Evolutionary conservation across 257 asterid genomes (phyloP).

Genomic region (Solanum clarkiae): DNA sequence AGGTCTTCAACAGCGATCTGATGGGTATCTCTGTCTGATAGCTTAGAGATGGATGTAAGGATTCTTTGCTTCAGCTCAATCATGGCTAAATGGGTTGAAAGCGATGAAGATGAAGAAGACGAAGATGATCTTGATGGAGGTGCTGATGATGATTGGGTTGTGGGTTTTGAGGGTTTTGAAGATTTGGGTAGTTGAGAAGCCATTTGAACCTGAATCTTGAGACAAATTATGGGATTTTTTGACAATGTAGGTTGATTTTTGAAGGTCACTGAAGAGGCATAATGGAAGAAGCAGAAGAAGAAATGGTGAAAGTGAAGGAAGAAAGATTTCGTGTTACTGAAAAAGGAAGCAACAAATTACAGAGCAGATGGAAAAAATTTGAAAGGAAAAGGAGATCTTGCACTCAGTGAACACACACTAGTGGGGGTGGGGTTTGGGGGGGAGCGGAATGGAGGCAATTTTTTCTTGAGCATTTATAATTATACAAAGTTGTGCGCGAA

Average conservation of each 20-base stretch:
- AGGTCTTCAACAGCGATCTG: constrained; percentile 97
- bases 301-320: no score
- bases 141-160: constrained; percentile 22
- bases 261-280: not conserved
- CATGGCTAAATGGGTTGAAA: constrained; percentile 81
- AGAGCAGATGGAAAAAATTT: not conserved
- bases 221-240: not conserved
- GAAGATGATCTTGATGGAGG: constrained; percentile 31
- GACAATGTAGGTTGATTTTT: not conserved
- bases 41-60: constrained; percentile 76
- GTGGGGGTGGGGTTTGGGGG: not conserved
- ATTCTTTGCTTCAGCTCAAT: constrained; percentile 87
- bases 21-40: constrained; percentile 96
- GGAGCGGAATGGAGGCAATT: not conserved
- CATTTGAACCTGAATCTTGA: not conserved
- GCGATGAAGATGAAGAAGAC: constrained; percentile 42
- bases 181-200: constrained; percentile 26
- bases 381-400: not conserved
- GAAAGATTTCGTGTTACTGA: not conserved
- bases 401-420: no score
- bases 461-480: not conserved
- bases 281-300: not conserved
- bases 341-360: not conserved
- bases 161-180: constrained; percentile 35
- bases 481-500: no score